phyloP scores from a whole-genome alignment of 2,329 filamentous ascomycete species.

The Trichoderma endophyticum region DNA sequence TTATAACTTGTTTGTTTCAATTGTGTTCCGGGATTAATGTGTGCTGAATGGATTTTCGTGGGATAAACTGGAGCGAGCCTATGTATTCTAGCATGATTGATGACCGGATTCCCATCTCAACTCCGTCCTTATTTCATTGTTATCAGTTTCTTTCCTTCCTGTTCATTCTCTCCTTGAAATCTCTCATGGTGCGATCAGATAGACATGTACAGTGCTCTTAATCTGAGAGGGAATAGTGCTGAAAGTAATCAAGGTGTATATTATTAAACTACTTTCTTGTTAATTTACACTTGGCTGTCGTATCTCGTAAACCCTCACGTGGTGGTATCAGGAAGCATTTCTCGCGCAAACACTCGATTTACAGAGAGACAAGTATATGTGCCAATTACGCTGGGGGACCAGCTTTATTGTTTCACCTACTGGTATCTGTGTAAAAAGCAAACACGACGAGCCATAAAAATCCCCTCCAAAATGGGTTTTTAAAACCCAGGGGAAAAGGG shows the following conservation, averaged over 20 bases:
- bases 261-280: background rate
- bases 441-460: background rate
- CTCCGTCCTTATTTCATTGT: background rate
- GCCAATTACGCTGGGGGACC: constrained; percentile 5
- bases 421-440: constrained; percentile 24
- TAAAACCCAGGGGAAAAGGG: background rate
- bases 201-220: background rate
- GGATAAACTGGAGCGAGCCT: background rate
- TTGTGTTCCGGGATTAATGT: background rate
- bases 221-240: background rate
- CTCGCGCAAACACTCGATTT: background rate
- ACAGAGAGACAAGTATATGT: background rate
- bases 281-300: background rate
- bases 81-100: background rate
- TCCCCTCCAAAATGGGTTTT: background rate
- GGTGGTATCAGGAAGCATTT: background rate
- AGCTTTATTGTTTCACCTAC: constrained; percentile 26
- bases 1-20: background rate
- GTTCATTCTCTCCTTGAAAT: background rate
- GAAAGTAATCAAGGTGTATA: background rate
- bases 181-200: background rate
- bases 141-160: background rate
- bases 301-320: background rate
- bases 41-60: background rate
- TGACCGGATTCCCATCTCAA: background rate